These are phyloP conservation scores for Triticum urartu DNA, from an alignment of 176 grass and related monocot species.

Conservation along the genomic window DNA sequence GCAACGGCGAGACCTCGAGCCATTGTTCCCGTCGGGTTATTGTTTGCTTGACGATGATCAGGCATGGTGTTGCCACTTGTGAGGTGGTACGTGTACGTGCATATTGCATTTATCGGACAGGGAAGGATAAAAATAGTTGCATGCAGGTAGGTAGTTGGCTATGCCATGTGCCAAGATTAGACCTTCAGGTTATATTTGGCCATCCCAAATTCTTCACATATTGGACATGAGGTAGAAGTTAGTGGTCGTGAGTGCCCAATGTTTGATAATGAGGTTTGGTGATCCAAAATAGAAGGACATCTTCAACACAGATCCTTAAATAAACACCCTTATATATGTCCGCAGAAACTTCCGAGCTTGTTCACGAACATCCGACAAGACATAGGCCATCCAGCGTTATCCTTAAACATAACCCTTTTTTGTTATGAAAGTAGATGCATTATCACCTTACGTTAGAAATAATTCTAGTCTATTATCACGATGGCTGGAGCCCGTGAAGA, in stretches of 20 bases:
- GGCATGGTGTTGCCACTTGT: background rate
- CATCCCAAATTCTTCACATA: background rate
- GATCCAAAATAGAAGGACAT: background rate
- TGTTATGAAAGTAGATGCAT: too few relatives aligned
- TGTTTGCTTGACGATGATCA: background rate
- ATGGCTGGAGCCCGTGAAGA: too few relatives aligned
- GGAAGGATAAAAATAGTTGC: background rate
- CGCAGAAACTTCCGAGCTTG: too few relatives aligned
- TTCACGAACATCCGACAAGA: too few relatives aligned
- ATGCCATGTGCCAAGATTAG: background rate
- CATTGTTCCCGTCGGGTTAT: background rate
- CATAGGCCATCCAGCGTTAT: too few relatives aligned
- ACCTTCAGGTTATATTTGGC: background rate
- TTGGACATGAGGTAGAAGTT: background rate
- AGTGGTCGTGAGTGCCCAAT: background rate
- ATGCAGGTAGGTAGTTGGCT: background rate
- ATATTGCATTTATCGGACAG: background rate
- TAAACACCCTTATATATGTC: too few relatives aligned
- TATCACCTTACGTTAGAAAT: too few relatives aligned
- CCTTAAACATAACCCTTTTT: too few relatives aligned
- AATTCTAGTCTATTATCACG: too few relatives aligned
- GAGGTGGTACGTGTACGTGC: too few relatives aligned
- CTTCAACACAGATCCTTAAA: too few relatives aligned
- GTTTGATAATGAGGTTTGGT: background rate
- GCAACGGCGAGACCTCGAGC: background rate